These are phyloP conservation scores for Eucalyptus brandiana DNA, from an alignment of 345 rosid genomes.

Conservation along the genomic window DNA sequence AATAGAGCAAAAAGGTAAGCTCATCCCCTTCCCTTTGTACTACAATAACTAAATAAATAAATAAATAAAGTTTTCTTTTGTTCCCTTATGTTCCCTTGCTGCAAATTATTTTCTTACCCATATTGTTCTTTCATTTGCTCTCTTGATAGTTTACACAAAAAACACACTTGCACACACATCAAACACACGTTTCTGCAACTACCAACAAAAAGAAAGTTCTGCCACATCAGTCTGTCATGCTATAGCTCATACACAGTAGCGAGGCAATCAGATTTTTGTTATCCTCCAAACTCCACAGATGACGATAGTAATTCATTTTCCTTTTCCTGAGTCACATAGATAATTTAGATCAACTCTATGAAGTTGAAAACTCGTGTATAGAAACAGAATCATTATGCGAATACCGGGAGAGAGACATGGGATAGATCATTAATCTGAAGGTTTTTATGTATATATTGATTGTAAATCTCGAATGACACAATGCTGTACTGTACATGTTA, in stretches of 20 bases:
- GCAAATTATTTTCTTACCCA: no score
- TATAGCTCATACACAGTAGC: neutral
- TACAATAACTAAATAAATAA: no score
- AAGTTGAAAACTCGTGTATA: neutral
- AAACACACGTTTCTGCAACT: no score
- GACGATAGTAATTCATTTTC: neutral
- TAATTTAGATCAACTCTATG: no score
- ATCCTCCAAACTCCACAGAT: neutral
- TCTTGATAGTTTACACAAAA: no score
- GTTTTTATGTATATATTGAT: neutral
- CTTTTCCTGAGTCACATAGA: no score
- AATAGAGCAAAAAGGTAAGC: no score
- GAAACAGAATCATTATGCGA: neutral
- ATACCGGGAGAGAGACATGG: neutral
- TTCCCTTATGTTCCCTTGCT: no score
- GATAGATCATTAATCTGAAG: neutral
- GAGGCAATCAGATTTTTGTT: neutral
- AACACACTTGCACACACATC: no score
- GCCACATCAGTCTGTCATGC: neutral
- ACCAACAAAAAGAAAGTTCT: neutral
- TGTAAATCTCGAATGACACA: neutral
- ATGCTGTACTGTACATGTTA: neutral
- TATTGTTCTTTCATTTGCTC: no score
- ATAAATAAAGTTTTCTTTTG: no score
- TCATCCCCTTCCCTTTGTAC: no score